These are phyloP conservation scores for Hypoxylon lenormandii DNA, from an alignment of 495 filamentous ascomycete species.

Conservation along the genomic window DNA sequence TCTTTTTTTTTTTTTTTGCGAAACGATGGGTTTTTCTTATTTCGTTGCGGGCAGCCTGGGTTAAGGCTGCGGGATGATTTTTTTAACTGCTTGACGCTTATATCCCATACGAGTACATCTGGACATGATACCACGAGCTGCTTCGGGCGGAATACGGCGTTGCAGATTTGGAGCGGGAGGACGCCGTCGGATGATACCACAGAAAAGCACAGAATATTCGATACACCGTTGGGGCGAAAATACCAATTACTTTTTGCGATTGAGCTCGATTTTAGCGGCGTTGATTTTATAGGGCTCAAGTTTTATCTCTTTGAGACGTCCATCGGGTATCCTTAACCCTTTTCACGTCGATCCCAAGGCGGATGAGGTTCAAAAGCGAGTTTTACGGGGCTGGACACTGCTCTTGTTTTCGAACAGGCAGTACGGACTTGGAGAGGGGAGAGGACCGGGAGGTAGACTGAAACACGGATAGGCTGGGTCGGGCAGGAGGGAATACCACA, in stretches of 20 bases:
- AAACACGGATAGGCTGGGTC: conserved; percentile 29
- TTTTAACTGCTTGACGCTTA: conserved; percentile 49
- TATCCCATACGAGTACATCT: conserved; percentile 50
- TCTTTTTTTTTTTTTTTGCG: conserved; percentile 14
- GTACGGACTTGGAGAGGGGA: conserved; percentile 15
- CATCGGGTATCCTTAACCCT: conserved; percentile 28
- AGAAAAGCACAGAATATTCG: conserved; percentile 52
- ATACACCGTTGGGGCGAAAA: conserved; percentile 42
- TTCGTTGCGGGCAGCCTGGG: conserved; percentile 24
- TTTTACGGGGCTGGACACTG: conserved; percentile 8
- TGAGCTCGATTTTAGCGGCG: conserved; percentile 39
- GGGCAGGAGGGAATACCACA: conserved; percentile 42
- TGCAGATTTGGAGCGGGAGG: conserved; percentile 52
- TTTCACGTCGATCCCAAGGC: conserved; percentile 15
- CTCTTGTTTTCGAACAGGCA: not conserved
- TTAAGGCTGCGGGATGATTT: conserved; percentile 45
- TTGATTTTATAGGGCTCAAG: conserved; percentile 41
- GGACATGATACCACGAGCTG: conserved; percentile 54
- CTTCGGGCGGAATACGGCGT: conserved; percentile 51
- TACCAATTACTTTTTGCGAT: conserved; percentile 42
- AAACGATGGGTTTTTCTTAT: conserved; percentile 13
- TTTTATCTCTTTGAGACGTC: conserved; percentile 18
- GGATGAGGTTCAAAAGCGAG: conserved; percentile 6
- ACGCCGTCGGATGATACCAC: conserved; percentile 54
- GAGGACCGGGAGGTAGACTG: conserved; percentile 38